Conservation (phyloP, 1,284 basidiomycete genomes). For the Phenoliferia sp. region DNA sequence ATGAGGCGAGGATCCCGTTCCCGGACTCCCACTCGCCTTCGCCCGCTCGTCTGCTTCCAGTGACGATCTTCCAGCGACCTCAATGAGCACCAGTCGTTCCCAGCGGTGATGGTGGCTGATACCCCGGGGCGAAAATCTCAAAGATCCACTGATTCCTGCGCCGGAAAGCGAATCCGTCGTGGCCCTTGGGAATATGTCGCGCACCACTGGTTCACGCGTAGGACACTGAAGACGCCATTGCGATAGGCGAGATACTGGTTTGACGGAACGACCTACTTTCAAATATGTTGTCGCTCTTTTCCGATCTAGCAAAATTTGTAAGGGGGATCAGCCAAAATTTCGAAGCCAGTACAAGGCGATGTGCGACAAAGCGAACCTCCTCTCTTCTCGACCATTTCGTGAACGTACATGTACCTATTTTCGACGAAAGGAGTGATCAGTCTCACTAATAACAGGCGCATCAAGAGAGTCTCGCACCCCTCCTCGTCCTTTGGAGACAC, state of each 20-base stretch:
- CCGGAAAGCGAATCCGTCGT: background rate
- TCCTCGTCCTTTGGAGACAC: constrained; percentile 13
- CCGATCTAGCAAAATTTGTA: background rate
- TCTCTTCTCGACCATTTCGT: constrained; percentile 27
- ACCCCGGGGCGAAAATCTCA: constrained; percentile 13
- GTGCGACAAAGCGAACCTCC: background rate
- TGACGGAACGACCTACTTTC: constrained; percentile 32
- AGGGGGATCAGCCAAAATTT: too few relatives aligned
- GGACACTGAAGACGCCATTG: constrained; percentile 27
- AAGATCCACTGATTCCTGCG: constrained; percentile 6
- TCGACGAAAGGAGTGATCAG: background rate
- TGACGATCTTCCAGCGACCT: constrained; percentile 26
- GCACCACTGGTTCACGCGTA: constrained; percentile 27
- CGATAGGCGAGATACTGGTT: constrained; percentile 22
- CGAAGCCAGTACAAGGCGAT: too few relatives aligned
- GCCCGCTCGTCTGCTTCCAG: background rate
- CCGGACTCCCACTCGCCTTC: background rate
- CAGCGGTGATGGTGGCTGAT: constrained; percentile 24
- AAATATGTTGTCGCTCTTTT: constrained; percentile 19
- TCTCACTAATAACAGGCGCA: background rate
- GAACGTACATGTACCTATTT: constrained; percentile 31
- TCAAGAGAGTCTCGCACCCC: constrained; percentile 15
- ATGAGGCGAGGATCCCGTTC: background rate
- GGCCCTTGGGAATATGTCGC: constrained; percentile 24
- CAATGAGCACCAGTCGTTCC: constrained; percentile 34